Conservation (phyloP, 257 asterid genomes). For the Capsicum chinense region DNA sequence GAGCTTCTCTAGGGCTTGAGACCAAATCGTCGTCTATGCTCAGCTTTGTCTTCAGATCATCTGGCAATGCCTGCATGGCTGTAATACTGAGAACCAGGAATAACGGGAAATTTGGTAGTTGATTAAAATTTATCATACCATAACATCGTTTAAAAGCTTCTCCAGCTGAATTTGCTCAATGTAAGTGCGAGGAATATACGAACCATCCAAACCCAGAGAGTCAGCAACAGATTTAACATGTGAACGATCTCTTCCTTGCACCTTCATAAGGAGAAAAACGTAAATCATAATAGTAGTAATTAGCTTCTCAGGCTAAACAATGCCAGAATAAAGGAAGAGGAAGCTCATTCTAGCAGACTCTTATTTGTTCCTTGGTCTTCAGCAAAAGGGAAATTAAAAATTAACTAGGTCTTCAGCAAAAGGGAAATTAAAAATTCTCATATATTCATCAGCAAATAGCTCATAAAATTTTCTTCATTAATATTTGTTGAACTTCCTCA, state of each 20-base stretch:
- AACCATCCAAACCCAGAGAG: slow-evolving; percentile 88
- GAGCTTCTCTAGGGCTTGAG: slow-evolving; percentile 97
- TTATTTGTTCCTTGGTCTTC: slow-evolving; percentile 13
- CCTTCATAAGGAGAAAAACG: slow-evolving; percentile 49
- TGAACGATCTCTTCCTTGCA: slow-evolving; percentile 92
- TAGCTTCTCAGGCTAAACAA: slow-evolving; percentile 28
- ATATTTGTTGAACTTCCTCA: neutral
- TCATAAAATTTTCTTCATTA: neutral
- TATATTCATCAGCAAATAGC: slow-evolving; percentile 14
- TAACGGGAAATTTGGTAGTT: slow-evolving; percentile 1
- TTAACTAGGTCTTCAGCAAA: slow-evolving; percentile 5
- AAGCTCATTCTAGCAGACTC: neutral
- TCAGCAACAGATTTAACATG: slow-evolving; percentile 75
- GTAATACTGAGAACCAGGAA: slow-evolving; percentile 32
- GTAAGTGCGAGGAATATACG: slow-evolving; percentile 88
- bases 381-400: neutral
- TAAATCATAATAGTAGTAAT: slow-evolving; percentile 32
- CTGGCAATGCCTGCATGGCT: slow-evolving; percentile 77
- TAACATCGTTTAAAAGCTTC: slow-evolving; percentile 90
- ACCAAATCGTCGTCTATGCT: slow-evolving; percentile 87
- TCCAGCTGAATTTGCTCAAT: slow-evolving; percentile 97
- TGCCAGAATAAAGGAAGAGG: neutral
- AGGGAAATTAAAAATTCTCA: neutral
- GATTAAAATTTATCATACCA: slow-evolving; percentile 56
- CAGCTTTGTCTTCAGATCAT: slow-evolving; percentile 88